phyloP scores from a whole-genome alignment of 768 basidiomycete species.

The Rhodotorula toruloides region DNA sequence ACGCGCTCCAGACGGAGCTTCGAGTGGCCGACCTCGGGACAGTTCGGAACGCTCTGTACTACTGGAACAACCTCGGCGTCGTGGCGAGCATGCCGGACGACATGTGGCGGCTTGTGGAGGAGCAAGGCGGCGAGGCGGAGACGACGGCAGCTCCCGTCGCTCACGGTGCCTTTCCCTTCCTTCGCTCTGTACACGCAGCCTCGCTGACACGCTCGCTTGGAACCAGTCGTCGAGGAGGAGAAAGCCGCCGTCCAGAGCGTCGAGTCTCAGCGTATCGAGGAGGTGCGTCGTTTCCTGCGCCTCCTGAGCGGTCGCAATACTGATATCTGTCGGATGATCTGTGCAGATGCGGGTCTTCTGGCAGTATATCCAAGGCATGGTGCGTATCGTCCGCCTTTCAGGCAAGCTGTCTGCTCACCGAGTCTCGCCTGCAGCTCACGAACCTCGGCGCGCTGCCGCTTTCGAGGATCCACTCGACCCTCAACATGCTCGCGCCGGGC shows the following conservation, averaged over 20 bases:
- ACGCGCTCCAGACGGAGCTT: conserved; percentile 62
- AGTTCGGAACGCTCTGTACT: conserved; percentile 67
- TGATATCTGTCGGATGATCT: conserved; percentile 53
- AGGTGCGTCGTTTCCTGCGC: neutral
- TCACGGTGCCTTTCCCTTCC: neutral
- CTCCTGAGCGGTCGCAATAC: neutral
- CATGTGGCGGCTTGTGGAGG: conserved; percentile 62
- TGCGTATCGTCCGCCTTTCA: neutral
- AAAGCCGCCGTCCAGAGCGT: conserved; percentile 41
- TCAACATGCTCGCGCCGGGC: conserved; percentile 67
- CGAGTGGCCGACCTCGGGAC: conserved; percentile 62
- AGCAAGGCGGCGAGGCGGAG: conserved; percentile 24
- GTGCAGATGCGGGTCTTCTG: conserved; percentile 80
- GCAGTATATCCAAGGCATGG: conserved; percentile 71
- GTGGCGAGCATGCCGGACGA: conserved; percentile 53
- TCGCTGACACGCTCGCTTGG: no score
- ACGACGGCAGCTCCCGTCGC: no score
- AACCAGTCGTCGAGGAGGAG: conserved; percentile 28
- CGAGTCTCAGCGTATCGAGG: conserved; percentile 25
- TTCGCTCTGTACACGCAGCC: no score
- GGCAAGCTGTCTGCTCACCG: neutral
- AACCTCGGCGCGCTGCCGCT: conserved; percentile 70
- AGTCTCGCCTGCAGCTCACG: conserved; percentile 54
- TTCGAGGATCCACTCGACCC: conserved; percentile 82
- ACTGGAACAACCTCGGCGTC: conserved; percentile 79